These are phyloP conservation scores for Ampelocalamus luodianensis DNA, from an alignment of 176 grass and related monocot species.

Conservation along the genomic window DNA sequence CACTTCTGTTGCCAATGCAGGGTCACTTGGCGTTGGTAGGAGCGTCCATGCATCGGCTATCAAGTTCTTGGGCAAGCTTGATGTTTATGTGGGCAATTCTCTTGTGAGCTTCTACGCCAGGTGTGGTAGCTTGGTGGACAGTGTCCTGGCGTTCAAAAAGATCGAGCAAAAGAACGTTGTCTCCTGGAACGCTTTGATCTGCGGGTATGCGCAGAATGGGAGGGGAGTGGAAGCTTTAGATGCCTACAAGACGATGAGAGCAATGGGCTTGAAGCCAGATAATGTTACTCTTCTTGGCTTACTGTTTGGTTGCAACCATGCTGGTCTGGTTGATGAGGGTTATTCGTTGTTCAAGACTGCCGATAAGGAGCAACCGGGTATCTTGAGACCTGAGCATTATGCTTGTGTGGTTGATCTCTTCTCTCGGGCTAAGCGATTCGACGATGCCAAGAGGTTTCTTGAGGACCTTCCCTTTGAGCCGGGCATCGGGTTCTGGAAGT, in stretches of 20 bases:
- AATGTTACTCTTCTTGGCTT: constrained; percentile 66
- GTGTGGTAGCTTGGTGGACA: constrained; percentile 77
- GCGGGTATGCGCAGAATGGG: constrained; percentile 67
- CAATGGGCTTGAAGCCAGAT: constrained; percentile 52
- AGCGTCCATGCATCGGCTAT: constrained; percentile 82
- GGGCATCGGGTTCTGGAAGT: constrained; percentile 87
- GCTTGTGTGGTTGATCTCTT: constrained; percentile 79
- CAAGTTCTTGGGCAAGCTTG: constrained; percentile 63
- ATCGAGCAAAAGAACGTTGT: constrained; percentile 60
- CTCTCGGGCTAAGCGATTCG: constrained; percentile 61
- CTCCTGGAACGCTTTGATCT: constrained; percentile 82
- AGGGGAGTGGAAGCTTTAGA: constrained; percentile 65
- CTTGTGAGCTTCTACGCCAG: constrained; percentile 85
- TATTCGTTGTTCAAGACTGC: constrained; percentile 58
- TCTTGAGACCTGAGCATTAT: constrained; percentile 73
- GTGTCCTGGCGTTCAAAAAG: constrained; percentile 61
- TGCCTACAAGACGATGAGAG: constrained; percentile 65
- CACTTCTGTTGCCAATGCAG: constrained; percentile 65
- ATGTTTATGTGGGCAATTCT: constrained; percentile 67
- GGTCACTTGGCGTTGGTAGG: constrained; percentile 64
- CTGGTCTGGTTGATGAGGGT: constrained; percentile 71
- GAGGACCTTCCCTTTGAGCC: constrained; percentile 71
- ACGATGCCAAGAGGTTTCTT: constrained; percentile 69
- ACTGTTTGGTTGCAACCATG: constrained; percentile 83
- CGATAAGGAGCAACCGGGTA: constrained; percentile 53